These are phyloP conservation scores for Hyphopichia homilentoma DNA, from an alignment of 805 yeast species.

Conservation along the genomic window DNA sequence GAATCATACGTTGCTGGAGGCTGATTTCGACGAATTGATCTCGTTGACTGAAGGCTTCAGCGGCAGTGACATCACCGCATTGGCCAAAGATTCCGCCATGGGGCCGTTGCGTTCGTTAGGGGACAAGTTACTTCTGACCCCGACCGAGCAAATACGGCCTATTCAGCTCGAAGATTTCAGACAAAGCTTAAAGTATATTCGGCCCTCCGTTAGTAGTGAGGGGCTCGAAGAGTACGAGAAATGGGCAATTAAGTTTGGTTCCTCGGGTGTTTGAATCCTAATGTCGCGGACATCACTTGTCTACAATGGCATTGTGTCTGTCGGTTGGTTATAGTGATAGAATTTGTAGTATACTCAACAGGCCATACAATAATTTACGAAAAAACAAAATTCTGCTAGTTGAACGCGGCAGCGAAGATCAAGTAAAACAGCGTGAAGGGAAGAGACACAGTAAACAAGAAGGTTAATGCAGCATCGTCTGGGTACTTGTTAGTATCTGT, in stretches of 20 bases:
- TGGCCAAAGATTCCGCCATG: slow-evolving; percentile 98
- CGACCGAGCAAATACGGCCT: slow-evolving; percentile 76
- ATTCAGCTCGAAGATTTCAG: slow-evolving; percentile 70
- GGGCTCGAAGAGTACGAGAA: slow-evolving; percentile 78
- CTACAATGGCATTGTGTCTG: too few species aligned
- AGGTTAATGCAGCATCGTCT: too few species aligned
- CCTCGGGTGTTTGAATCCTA: slow-evolving; percentile 65
- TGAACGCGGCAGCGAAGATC: too few species aligned
- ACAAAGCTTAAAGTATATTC: slow-evolving; percentile 69
- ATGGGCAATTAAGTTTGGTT: slow-evolving; percentile 86
- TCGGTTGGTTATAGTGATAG: too few species aligned
- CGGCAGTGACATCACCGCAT: slow-evolving; percentile 90
- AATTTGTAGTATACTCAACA: too few species aligned
- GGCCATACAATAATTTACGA: too few species aligned
- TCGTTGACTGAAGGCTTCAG: slow-evolving; percentile 73
- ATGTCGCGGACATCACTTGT: too few species aligned
- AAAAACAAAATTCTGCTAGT: too few species aligned
- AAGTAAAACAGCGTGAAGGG: too few species aligned
- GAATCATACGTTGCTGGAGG: slow-evolving; percentile 61
- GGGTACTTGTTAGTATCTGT: too few species aligned
- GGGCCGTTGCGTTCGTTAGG: slow-evolving; percentile 91
- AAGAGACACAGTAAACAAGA: too few species aligned
- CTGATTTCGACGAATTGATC: slow-evolving; percentile 59
- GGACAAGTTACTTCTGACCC: slow-evolving; percentile 65
- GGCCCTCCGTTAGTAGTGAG: slow-evolving; percentile 85